Evolutionary conservation across 495 filamentous ascomycete genomes (phyloP).

Genomic region (Staphylotrichum tortipilum): DNA sequence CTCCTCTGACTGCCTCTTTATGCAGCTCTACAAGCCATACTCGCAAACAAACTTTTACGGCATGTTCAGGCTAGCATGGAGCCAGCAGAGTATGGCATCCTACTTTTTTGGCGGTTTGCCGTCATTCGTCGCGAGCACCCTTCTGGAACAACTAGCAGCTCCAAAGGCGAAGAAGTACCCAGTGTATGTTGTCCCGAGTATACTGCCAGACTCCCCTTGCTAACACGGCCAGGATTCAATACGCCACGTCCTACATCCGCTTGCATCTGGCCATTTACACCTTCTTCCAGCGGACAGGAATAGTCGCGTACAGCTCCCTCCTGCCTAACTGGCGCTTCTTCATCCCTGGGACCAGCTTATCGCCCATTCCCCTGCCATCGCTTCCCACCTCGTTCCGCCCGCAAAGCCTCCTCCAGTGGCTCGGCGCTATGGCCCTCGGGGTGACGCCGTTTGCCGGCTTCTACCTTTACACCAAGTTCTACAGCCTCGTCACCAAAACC

Average conservation of each 20-base stretch:
- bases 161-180: background rate
- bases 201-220: background rate
- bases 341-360: constrained; percentile 39
- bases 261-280: constrained; percentile 41
- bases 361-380: constrained; percentile 36
- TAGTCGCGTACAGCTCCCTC: constrained; percentile 29
- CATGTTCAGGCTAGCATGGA: constrained; percentile 23
- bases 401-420: constrained; percentile 22
- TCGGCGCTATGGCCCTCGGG: constrained; percentile 20
- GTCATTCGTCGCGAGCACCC: constrained; percentile 18
- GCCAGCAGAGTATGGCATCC: constrained; percentile 21
- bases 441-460: constrained; percentile 30
- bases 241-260: constrained; percentile 26
- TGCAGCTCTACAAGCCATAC: constrained; percentile 42
- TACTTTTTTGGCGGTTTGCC: constrained; percentile 27
- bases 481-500: background rate
- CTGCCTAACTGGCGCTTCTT: constrained; percentile 40
- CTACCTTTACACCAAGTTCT: constrained; percentile 16
- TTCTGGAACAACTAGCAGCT: constrained; percentile 11
- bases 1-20: too few species aligned
- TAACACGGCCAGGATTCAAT: constrained; percentile 18
- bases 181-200: background rate
- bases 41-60: constrained; percentile 31
- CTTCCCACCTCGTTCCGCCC: constrained; percentile 19
- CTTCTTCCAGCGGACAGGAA: constrained; percentile 40